Conservation (phyloP, 441 rosid genomes). For the Francoa sonchifolia region DNA sequence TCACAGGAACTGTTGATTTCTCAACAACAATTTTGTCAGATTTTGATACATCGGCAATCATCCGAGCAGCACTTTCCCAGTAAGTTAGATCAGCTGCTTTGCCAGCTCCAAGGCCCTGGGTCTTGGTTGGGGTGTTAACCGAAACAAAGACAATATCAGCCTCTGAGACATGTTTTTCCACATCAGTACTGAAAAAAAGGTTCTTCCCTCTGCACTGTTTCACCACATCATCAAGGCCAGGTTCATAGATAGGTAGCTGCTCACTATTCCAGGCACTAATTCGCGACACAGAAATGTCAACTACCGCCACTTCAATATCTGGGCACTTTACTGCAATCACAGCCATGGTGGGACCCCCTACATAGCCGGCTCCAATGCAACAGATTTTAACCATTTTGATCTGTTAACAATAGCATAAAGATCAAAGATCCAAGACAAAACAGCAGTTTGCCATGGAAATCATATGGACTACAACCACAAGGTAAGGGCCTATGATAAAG, state of each 20-base stretch:
- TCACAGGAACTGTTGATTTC: constrained; percentile 93
- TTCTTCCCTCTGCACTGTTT: constrained; percentile 70
- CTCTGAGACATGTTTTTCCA: constrained; percentile 73
- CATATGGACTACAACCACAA: too few species aligned
- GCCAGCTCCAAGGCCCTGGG: constrained; percentile 89
- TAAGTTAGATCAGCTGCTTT: constrained; percentile 93
- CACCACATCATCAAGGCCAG: constrained; percentile 74
- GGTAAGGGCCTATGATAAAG: too few species aligned
- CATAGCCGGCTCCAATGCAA: constrained; percentile 91
- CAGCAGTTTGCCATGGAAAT: too few species aligned
- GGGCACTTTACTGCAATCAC: constrained; percentile 86
- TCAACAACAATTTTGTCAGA: constrained; percentile 90
- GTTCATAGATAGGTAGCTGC: constrained; percentile 77
- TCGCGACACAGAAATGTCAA: constrained; percentile 63
- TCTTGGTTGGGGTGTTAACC: constrained; percentile 88
- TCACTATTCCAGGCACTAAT: constrained; percentile 85
- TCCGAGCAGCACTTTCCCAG: constrained; percentile 97
- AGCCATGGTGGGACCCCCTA: constrained; percentile 92
- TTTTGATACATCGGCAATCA: constrained; percentile 86
- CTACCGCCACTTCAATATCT: constrained; percentile 67
- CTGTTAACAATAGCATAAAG: too few species aligned
- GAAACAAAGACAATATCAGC: constrained; percentile 87
- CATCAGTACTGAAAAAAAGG: constrained; percentile 73
- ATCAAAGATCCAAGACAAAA: too few species aligned
- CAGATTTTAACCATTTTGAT: constrained; percentile 88